Evolutionary conservation across 495 filamentous ascomycete species (phyloP).

Genomic region (Platismatia glauca): DNA sequence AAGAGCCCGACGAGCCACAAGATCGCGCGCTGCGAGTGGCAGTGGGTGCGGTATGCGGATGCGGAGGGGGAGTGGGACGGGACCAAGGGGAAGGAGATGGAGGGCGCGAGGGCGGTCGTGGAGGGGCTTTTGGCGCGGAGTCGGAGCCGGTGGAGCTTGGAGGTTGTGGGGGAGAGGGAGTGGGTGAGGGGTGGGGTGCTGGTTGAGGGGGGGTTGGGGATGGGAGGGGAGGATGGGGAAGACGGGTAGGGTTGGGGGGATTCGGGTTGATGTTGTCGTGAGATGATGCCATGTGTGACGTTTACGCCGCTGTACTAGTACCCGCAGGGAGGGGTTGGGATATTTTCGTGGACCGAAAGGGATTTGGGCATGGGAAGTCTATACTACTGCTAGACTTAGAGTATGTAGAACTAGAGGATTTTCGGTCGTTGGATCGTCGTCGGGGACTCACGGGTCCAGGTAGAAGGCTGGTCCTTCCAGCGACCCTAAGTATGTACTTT

Average conservation of each 20-base stretch:
- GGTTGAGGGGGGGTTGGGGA: constrained; percentile 60
- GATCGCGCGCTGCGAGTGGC: constrained; percentile 92
- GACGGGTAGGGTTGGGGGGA: background rate
- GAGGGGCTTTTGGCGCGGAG: constrained; percentile 76
- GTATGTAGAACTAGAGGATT: no score
- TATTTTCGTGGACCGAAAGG: background rate
- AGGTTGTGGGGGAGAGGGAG: constrained; percentile 56
- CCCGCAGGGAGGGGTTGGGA: background rate
- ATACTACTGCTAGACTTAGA: background rate
- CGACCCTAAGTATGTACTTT: no score
- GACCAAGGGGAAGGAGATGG: constrained; percentile 50
- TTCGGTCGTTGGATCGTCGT: no score
- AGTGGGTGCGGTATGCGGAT: constrained; percentile 75
- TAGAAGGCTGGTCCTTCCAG: no score
- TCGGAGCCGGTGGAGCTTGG: constrained; percentile 60
- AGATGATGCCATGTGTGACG: background rate
- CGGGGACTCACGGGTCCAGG: no score
- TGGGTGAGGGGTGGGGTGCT: constrained; percentile 72
- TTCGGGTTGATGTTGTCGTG: background rate
- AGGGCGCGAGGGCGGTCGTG: constrained; percentile 68
- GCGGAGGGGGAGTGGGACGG: constrained; percentile 62
- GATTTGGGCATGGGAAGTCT: background rate
- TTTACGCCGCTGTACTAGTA: background rate
- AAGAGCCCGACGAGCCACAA: constrained; percentile 70
- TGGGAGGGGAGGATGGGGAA: constrained; percentile 52